Conservation (phyloP, 352 stramenopile genomes). For the Phytophthora europaea region DNA sequence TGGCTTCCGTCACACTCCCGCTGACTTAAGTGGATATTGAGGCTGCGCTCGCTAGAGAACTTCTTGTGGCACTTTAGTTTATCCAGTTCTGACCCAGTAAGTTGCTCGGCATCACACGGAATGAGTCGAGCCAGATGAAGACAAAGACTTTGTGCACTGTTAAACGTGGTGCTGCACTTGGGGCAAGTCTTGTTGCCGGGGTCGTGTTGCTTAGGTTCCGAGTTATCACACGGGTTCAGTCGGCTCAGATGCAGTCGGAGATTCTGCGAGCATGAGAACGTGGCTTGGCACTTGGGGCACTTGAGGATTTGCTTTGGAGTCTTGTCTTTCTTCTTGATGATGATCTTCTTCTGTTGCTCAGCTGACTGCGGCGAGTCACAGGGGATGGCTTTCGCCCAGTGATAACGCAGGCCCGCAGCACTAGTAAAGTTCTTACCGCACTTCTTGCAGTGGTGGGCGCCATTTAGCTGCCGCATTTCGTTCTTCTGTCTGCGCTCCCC, state of each 20-base stretch:
- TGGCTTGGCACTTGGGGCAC: background rate
- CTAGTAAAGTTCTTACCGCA: slow-evolving; percentile 12
- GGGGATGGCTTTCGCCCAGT: background rate
- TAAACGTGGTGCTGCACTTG: background rate
- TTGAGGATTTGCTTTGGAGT: background rate
- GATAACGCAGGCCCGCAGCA: slow-evolving; percentile 8
- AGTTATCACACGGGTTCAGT: slow-evolving; percentile 1
- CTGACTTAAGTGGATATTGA: background rate
- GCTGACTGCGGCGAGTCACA: background rate
- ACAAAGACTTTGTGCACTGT: background rate
- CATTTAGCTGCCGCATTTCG: background rate
- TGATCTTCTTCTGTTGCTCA: background rate
- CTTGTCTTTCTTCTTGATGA: background rate
- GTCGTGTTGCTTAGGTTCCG: background rate
- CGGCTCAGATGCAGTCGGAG: slow-evolving; percentile 3
- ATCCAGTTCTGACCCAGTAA: background rate
- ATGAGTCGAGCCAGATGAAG: background rate
- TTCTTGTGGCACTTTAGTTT: background rate
- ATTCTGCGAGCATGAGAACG: slow-evolving; percentile 9
- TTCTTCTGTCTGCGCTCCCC: slow-evolving; percentile 12
- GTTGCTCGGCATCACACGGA: background rate
- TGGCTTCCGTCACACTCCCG: background rate
- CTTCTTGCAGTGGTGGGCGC: slow-evolving; percentile 3
- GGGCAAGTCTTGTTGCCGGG: background rate
- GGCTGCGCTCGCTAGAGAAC: background rate